Evolutionary conservation across 2,329 filamentous ascomycete genomes (phyloP).

Genomic region (Colletotrichum endophyticum): DNA sequence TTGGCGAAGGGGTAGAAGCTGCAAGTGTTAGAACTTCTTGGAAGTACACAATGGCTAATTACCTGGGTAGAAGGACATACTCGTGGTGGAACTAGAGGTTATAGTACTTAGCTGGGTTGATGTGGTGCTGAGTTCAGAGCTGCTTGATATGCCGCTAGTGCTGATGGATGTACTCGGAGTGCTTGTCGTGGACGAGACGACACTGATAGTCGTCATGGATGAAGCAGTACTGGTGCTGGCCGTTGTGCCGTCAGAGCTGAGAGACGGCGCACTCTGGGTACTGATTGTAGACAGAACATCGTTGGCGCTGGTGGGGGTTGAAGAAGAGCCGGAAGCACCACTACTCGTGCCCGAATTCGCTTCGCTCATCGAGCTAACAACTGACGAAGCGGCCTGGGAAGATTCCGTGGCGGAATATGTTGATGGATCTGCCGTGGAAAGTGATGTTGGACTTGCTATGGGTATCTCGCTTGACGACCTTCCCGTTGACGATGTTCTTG

Average conservation of each 20-base stretch:
- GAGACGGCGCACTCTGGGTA: too few species aligned
- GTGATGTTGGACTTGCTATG: not conserved
- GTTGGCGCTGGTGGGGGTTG: not conserved
- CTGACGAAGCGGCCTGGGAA: not conserved
- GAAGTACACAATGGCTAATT: too few species aligned
- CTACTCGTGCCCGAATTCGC: not conserved
- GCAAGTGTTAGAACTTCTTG: not conserved
- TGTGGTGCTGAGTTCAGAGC: not conserved
- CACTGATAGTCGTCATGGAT: not conserved
- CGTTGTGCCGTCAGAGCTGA: too few species aligned
- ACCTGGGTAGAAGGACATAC: not conserved
- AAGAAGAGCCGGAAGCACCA: not conserved
- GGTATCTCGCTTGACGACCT: too few species aligned
- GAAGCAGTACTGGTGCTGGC: not conserved
- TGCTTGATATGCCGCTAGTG: not conserved
- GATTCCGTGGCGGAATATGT: fast-evolving
- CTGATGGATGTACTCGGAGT: not conserved
- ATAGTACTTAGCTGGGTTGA: not conserved
- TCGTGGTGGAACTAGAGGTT: not conserved
- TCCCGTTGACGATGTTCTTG: not conserved
- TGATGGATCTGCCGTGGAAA: not conserved
- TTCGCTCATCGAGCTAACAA: not conserved
- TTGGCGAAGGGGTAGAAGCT: not conserved
- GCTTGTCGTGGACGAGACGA: too few species aligned
- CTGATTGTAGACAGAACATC: not conserved